Evolutionary conservation across 1,139 yeast species (phyloP), one percentile per base, ranked within the genome.

Genomic region (Hansenula sp.): DNA sequence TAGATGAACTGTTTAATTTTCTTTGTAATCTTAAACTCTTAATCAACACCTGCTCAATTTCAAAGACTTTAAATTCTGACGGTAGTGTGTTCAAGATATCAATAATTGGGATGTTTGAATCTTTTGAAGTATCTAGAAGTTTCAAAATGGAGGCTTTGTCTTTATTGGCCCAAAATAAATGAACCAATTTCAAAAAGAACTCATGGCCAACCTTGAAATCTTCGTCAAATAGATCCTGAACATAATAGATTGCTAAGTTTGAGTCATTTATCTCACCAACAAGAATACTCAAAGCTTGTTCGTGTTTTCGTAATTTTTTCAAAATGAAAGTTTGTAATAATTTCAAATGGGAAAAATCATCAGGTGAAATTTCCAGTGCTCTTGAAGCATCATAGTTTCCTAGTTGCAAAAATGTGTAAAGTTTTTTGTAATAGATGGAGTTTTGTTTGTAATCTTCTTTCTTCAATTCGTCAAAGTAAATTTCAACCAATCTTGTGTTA

Each of bases 231-330:
- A 84, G 64, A 5, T 72, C 73, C 1, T 77, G 63, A 52, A 94
- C 81, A 58, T 87, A 82, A 40, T 67, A 63, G 50, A 84, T 74
- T 0, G 95, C 86, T 16, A 70, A 68, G 21, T 67, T 66, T 45
- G 78, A 72, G 56, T 84, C 85, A 13, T 76, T 66, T 40, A 89
- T 63, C 36, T 81, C 80, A 45, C 74, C 72, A 44, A 78, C 80
- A 38, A 81, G 71, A 2, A 88, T 77, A 48, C 78, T 78, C 25
- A 93, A 68, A 0, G 91, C 83, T 41, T 79, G 75, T 13, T 74
- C 73, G 56, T 88, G 89, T 46, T 79, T 79, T 1, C 80, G 83
- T 38, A 85, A 61, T 49, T 78, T 72, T 36, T 75, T 74, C 45
- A 84, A 71, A 3, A 91, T 76, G 41, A 77, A 72, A 0, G 88